These are phyloP conservation scores for Oleoguttula mirabilis DNA, from an alignment of 495 filamentous ascomycete species.

Conservation along the genomic window DNA sequence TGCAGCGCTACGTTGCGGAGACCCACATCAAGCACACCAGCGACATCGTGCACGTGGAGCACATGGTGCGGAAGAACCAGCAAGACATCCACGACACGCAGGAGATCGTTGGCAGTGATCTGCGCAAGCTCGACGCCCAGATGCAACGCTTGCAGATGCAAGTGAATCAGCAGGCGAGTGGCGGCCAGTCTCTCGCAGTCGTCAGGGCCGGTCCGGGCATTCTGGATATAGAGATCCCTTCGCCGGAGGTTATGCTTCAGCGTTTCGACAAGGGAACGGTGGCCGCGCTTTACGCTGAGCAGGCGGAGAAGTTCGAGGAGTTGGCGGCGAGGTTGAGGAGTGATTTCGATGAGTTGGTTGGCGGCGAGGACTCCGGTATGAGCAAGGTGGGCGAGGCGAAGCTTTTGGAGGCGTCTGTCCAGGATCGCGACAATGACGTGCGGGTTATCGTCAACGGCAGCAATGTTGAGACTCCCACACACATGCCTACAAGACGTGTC, in stretches of 20 bases:
- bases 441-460: neutral
- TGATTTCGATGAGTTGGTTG: neutral
- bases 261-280: conserved; percentile 1
- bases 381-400: neutral
- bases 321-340: conserved; percentile 5
- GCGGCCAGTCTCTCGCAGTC: too few relatives aligned
- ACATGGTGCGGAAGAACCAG: neutral
- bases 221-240: neutral
- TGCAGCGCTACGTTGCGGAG: conserved; percentile 4
- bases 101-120: neutral
- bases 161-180: conserved; percentile 1
- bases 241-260: conserved; percentile 1
- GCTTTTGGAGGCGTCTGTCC: neutral
- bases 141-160: neutral
- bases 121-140: conserved; percentile 3
- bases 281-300: conserved; percentile 4
- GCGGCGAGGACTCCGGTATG: neutral
- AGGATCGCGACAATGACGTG: neutral
- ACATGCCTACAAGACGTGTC: neutral
- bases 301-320: conserved; percentile 9
- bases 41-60: conserved; percentile 6
- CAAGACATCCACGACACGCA: neutral
- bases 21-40: conserved; percentile 6
- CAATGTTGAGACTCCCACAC: conserved; percentile 2
- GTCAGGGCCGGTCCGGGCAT: neutral